Conservation (phyloP, 257 asterid species). For the Fraxinus pennsylvanica region DNA sequence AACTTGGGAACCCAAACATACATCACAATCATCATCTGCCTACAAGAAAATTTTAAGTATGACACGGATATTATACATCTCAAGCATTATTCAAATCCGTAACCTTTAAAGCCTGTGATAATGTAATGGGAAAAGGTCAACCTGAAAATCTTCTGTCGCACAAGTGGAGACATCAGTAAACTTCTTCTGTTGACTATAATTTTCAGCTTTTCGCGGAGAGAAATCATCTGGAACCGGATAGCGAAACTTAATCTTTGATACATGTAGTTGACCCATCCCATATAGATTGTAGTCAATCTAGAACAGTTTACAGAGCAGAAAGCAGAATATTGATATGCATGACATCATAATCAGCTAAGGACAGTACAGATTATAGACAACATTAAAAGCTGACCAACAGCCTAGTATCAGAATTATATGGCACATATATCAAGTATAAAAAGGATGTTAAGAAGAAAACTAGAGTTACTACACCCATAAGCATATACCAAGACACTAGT, state of each 20-base stretch:
- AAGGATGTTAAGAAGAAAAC: not conserved
- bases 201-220: constrained; percentile 39
- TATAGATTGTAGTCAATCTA: constrained; percentile 88
- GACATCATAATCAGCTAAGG: not conserved
- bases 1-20: constrained; percentile 38
- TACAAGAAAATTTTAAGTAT: constrained; percentile 39
- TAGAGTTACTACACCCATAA: not conserved
- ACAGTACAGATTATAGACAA: not conserved
- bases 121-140: constrained; percentile 25
- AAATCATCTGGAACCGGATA: constrained; percentile 72
- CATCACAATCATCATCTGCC: constrained; percentile 59
- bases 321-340: not conserved
- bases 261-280: constrained; percentile 93
- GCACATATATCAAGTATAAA: not conserved
- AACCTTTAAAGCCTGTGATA: constrained; percentile 17
- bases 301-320: constrained; percentile 25
- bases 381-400: not conserved
- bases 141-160: constrained; percentile 48
- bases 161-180: constrained; percentile 32
- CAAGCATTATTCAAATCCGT: constrained; percentile 18
- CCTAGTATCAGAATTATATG: not conserved
- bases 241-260: constrained; percentile 82
- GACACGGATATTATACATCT: constrained; percentile 22
- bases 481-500: not conserved
- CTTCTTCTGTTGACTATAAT: constrained; percentile 34